A percentile compares a stretch with the other conserved stretches of the same genome.
phyloP scores from a whole-genome alignment of 2,329 filamentous ascomycete species.

The Eurotiales sp. region DNA sequence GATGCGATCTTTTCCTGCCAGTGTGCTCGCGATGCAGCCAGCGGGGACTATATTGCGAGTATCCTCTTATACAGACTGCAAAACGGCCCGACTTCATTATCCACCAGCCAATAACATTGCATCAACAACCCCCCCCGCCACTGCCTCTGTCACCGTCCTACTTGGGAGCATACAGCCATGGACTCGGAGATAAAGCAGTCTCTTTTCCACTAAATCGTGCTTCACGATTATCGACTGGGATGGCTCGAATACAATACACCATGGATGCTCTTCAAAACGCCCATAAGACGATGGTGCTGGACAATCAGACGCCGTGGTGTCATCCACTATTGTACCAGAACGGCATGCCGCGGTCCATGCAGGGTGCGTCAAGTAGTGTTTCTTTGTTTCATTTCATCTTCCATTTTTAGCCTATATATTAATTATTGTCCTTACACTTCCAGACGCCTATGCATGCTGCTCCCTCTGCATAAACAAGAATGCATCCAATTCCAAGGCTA shows the following conservation, averaged over 20 bases:
- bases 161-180: not conserved
- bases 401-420: not conserved
- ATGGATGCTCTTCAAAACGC: slow-evolving; percentile 47
- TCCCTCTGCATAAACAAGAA: slow-evolving; percentile 53
- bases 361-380: too few relatives aligned
- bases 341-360: slow-evolving; percentile 49
- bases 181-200: not conserved
- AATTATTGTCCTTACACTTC: not conserved
- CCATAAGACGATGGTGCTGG: slow-evolving; percentile 44
- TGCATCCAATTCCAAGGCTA: slow-evolving; percentile 43
- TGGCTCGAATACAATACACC: slow-evolving; percentile 29
- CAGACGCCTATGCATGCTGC: slow-evolving; percentile 53
- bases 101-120: not conserved
- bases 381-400: too few relatives aligned
- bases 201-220: slow-evolving; percentile 12
- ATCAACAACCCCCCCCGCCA: not conserved
- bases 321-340: slow-evolving; percentile 52
- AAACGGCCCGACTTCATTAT: not conserved
- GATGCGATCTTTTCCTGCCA: slow-evolving; percentile 52
- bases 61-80: slow-evolving; percentile 28
- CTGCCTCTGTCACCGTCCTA: not conserved
- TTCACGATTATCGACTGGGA: slow-evolving; percentile 18
- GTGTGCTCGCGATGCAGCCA: slow-evolving; percentile 52
- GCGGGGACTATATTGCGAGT: slow-evolving; percentile 48
- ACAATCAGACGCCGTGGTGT: slow-evolving; percentile 52